Conservation (phyloP, 2,329 filamentous ascomycete species). For the Cercospora sp. region DNA sequence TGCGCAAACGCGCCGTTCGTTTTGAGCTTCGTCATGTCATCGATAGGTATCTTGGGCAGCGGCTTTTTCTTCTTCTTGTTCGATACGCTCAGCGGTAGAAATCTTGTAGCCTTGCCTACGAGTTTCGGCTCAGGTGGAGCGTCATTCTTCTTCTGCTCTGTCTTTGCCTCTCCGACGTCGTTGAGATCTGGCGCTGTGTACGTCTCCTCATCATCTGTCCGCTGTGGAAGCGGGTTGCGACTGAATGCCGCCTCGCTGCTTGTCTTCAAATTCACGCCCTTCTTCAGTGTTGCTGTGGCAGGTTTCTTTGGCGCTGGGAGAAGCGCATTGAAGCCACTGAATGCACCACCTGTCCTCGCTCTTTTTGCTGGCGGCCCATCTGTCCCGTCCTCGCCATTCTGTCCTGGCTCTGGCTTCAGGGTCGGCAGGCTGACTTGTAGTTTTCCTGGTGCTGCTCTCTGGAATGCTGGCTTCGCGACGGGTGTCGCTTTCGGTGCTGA, state of each 20-base stretch:
- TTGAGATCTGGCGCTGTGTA: conserved; percentile 1
- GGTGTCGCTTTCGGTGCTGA: conserved; percentile 33
- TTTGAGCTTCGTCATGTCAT: conserved; percentile 7
- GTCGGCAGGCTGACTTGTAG: conserved; percentile 78
- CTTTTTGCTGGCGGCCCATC: conserved; percentile 71
- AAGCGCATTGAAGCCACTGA: conserved; percentile 82
- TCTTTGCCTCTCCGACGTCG: conserved; percentile 27
- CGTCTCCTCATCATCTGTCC: conserved; percentile 33
- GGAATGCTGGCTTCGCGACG: conserved; percentile 41
- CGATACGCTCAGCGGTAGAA: conserved; percentile 82
- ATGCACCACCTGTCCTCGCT: conserved; percentile 63
- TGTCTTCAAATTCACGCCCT: conserved; percentile 75
- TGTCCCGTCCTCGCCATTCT: conserved; percentile 41
- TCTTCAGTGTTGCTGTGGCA: conserved; percentile 45
- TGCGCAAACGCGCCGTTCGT: conserved; percentile 2
- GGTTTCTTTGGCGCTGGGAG: conserved; percentile 77
- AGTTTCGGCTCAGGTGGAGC: conserved; percentile 61
- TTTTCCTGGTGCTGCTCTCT: conserved; percentile 61
- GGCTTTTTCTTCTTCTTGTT: conserved; percentile 71
- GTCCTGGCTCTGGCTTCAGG: conserved; percentile 45
- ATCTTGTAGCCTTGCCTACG: conserved; percentile 79
- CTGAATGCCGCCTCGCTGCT: conserved; percentile 80
- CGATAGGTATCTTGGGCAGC: conserved; percentile 17
- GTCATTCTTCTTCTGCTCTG: conserved; percentile 47
- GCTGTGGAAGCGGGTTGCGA: conserved; percentile 57